These are phyloP conservation scores for Kitagawia praeruptora DNA, from an alignment of 129 eudicot genomes.

Conservation along the genomic window DNA sequence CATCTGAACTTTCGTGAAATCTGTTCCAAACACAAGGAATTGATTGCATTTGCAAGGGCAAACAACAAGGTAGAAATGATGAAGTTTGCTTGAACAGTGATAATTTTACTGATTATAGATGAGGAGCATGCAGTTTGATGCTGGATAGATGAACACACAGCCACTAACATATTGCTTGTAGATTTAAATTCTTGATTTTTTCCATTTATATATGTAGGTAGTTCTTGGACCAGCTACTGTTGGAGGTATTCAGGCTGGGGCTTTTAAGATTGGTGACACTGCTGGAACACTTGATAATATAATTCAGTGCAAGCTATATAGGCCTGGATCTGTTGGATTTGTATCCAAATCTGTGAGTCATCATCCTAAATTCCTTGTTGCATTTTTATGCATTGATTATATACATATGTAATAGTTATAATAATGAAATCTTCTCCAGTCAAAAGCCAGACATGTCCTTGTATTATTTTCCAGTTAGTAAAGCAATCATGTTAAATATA, in stretches of 20 bases:
- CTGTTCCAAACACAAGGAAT: too few species aligned
- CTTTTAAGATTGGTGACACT: too few species aligned
- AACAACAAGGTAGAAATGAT: slow-evolving; percentile 64
- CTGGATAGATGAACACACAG: neutral
- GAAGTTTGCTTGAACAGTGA: neutral
- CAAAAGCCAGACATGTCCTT: neutral
- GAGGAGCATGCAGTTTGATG: neutral
- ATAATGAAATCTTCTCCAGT: neutral
- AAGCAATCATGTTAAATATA: neutral
- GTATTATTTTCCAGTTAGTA: neutral
- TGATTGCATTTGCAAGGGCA: slow-evolving; percentile 77
- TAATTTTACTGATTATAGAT: neutral
- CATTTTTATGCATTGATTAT: neutral
- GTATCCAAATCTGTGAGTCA: slow-evolving; percentile 88
- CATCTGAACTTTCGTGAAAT: too few species aligned
- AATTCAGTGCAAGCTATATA: too few species aligned
- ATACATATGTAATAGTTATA: too few species aligned
- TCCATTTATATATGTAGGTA: slow-evolving; percentile 40
- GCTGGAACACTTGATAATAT: too few species aligned
- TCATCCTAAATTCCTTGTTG: slow-evolving; percentile 6
- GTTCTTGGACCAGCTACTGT: slow-evolving; percentile 94
- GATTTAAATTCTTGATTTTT: neutral
- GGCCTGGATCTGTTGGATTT: too few species aligned
- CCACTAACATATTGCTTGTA: neutral
- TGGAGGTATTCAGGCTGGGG: too few species aligned